Evolutionary conservation across 352 stramenopile genomes (phyloP).

Genomic region (Blastocystis sp.): DNA sequence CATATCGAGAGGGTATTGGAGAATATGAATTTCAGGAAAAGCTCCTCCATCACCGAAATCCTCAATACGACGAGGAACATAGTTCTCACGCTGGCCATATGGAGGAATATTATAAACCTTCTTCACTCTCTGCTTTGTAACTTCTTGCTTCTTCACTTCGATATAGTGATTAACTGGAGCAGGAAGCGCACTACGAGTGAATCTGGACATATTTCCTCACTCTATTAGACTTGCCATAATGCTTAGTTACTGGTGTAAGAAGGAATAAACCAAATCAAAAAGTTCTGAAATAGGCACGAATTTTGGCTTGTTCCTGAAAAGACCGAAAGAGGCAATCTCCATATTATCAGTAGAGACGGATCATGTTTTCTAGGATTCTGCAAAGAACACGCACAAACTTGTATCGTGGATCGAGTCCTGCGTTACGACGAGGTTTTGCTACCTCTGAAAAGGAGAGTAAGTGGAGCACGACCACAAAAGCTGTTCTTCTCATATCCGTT

Average conservation of each 20-base stretch:
- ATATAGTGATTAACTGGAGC: constrained; percentile 41
- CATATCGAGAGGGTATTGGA: constrained; percentile 91
- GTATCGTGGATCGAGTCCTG: background rate
- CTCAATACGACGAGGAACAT: constrained; percentile 61
- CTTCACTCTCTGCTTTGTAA: constrained; percentile 8
- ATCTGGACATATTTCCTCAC: background rate
- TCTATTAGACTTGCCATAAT: constrained; percentile 21
- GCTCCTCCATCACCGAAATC: constrained; percentile 95
- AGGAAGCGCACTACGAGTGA: background rate
- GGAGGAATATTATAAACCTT: constrained; percentile 60
- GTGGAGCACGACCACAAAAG: background rate
- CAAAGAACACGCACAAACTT: background rate
- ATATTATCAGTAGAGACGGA: background rate
- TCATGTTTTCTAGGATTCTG: background rate
- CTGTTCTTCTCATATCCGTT: background rate
- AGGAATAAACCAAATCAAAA: background rate
- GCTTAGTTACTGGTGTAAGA: background rate
- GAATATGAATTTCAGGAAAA: constrained; percentile 94
- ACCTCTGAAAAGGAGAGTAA: background rate
- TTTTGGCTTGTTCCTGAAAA: background rate
- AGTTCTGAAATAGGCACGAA: background rate
- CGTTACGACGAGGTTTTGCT: background rate
- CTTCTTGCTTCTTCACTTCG: constrained; percentile 28
- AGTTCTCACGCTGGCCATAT: constrained; percentile 62
- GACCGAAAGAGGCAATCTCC: background rate